phyloP scores from a whole-genome alignment of 2,329 filamentous ascomycete species.

The Xylaria arbuscula region DNA sequence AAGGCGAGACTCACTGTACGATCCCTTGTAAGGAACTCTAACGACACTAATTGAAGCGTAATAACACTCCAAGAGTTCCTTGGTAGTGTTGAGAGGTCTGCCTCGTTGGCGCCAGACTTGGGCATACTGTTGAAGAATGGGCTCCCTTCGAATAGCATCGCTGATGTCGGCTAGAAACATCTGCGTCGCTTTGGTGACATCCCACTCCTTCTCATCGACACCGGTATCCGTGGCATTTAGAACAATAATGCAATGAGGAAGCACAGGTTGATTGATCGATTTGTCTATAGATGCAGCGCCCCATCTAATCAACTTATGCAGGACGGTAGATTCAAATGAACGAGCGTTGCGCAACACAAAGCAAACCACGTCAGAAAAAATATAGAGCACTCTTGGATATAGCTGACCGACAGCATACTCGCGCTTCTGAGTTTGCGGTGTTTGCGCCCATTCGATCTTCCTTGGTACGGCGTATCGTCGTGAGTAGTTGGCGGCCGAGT shows the following conservation, averaged over 20 bases:
- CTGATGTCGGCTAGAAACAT: slow-evolving; percentile 52
- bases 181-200: slow-evolving; percentile 54
- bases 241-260: slow-evolving; percentile 66
- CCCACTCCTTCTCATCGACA: slow-evolving; percentile 57
- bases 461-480: slow-evolving; percentile 41
- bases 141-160: slow-evolving; percentile 50
- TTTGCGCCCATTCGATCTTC: slow-evolving; percentile 52
- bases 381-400: slow-evolving; percentile 59
- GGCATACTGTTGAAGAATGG: slow-evolving; percentile 54
- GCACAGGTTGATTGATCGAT: slow-evolving; percentile 64
- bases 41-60: slow-evolving; percentile 62
- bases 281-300: slow-evolving; percentile 62
- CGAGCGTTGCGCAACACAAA: slow-evolving; percentile 57
- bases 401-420: slow-evolving; percentile 55
- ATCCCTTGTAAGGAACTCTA: slow-evolving; percentile 58
- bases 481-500: slow-evolving; percentile 23
- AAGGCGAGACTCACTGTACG: slow-evolving; percentile 45
- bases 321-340: slow-evolving; percentile 55
- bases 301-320: slow-evolving; percentile 61
- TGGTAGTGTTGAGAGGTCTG: slow-evolving; percentile 56
- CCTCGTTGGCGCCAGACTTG: slow-evolving; percentile 56
- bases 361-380: slow-evolving; percentile 58
- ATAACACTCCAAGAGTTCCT: slow-evolving; percentile 61
- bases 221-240: slow-evolving; percentile 59
- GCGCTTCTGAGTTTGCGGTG: slow-evolving; percentile 49